Conservation (phyloP, 495 filamentous ascomycete species). For the Daldinia decipiens region DNA sequence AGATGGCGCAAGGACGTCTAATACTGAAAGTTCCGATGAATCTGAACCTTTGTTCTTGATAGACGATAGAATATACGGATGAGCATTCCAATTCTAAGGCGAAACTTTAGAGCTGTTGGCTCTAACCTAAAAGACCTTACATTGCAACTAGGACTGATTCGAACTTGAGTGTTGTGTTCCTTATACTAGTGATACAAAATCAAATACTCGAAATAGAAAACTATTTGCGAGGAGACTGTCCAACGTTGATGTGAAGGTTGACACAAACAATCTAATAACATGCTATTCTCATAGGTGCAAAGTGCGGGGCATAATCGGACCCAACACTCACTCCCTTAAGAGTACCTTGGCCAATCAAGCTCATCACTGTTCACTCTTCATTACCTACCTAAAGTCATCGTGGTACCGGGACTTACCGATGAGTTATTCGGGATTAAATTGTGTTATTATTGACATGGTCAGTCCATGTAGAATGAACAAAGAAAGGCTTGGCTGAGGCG, state of each 20-base stretch:
- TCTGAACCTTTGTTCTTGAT: neutral
- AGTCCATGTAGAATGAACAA: neutral
- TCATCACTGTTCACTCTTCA: neutral
- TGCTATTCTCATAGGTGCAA: neutral
- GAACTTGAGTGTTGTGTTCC: neutral
- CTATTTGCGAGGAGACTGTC: neutral
- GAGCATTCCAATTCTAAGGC: neutral
- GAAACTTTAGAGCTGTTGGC: neutral
- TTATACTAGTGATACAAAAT: neutral
- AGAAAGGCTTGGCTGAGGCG: neutral
- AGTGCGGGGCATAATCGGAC: neutral
- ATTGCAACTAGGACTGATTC: neutral
- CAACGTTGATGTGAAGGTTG: neutral
- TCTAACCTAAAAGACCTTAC: neutral
- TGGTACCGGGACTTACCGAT: neutral
- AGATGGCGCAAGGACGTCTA: neutral
- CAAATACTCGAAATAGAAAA: neutral
- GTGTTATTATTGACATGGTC: neutral
- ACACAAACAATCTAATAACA: neutral
- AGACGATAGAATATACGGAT: neutral
- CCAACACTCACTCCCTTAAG: neutral
- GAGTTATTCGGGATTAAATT: neutral
- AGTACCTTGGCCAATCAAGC: neutral
- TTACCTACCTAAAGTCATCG: neutral
- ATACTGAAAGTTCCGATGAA: neutral